phyloP scores from a whole-genome alignment of 73 alveolate genomes.

The Durusdinium trenchii region DNA sequence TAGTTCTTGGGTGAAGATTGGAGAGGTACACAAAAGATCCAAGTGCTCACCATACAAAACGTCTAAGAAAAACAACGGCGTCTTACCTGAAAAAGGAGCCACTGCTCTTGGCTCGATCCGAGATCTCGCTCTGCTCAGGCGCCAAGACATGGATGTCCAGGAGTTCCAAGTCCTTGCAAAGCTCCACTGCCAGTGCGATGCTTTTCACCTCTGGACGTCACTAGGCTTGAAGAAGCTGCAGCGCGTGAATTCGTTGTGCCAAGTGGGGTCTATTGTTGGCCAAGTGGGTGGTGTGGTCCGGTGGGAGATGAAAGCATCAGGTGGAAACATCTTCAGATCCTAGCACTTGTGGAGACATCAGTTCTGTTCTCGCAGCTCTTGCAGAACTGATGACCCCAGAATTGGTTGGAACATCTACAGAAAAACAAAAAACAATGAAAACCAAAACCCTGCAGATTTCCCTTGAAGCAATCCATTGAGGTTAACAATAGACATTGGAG shows the following conservation, averaged over 20 bases:
- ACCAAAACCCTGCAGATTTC: no score
- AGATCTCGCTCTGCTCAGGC: neutral
- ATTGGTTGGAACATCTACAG: neutral
- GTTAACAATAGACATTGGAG: neutral
- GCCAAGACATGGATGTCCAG: conserved; percentile 31
- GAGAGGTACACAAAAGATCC: no score
- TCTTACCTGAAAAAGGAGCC: no score
- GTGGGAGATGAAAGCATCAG: neutral
- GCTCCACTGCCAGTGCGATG: conserved; percentile 30
- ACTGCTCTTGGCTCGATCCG: neutral
- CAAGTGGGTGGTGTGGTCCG: neutral
- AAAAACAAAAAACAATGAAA: neutral
- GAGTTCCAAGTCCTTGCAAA: neutral
- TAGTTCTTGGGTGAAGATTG: no score
- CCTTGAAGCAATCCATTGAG: no score
- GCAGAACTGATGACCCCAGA: neutral
- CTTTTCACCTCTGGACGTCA: conserved; percentile 49
- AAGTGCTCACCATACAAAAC: no score
- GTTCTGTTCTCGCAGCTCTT: neutral
- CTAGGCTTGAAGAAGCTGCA: neutral
- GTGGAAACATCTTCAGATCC: neutral
- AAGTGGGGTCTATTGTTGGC: neutral
- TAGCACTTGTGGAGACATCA: neutral
- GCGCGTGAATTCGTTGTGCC: neutral
- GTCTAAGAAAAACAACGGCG: no score